Conservation (phyloP, 371 early-diverging fungal genomes). For the Blakeslea trispora region DNA sequence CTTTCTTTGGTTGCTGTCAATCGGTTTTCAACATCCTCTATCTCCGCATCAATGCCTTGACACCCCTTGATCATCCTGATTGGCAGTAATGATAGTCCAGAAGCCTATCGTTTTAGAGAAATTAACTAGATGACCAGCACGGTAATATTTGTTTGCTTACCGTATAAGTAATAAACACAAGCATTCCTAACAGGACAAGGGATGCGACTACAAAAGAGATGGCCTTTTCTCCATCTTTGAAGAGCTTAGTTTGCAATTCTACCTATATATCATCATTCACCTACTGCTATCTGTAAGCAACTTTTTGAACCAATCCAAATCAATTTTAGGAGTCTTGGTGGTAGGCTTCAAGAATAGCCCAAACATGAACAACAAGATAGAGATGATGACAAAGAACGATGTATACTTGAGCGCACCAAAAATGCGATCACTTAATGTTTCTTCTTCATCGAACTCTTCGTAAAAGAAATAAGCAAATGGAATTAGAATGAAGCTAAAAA, state of each 20-base stretch:
- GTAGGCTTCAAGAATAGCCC: conserved; percentile 51
- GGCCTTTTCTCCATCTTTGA: conserved; percentile 43
- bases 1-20: conserved; percentile 42
- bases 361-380: conserved; percentile 41
- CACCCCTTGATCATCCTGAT: conserved; percentile 51
- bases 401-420: conserved; percentile 57
- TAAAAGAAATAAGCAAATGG: conserved; percentile 71
- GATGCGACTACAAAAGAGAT: conserved; percentile 45
- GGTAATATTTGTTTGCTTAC: too few species aligned
- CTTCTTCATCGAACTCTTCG: conserved; percentile 60
- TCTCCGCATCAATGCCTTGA: conserved; percentile 36
- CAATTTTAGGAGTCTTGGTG: conserved; percentile 36
- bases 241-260: background rate
- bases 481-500: conserved; percentile 57
- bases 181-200: conserved; percentile 42
- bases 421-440: conserved; percentile 31
- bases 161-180: conserved; percentile 47
- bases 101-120: too few species aligned
- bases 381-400: conserved; percentile 55
- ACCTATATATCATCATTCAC: conserved; percentile 1
- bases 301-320: conserved; percentile 59
- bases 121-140: too few species aligned
- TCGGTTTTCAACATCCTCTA: conserved; percentile 39
- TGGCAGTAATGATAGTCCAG: conserved; percentile 58
- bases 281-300: conserved; percentile 52